phyloP scores from a whole-genome alignment of 1,139 yeast genomes.

The Lodderomyces parapsilosis region DNA sequence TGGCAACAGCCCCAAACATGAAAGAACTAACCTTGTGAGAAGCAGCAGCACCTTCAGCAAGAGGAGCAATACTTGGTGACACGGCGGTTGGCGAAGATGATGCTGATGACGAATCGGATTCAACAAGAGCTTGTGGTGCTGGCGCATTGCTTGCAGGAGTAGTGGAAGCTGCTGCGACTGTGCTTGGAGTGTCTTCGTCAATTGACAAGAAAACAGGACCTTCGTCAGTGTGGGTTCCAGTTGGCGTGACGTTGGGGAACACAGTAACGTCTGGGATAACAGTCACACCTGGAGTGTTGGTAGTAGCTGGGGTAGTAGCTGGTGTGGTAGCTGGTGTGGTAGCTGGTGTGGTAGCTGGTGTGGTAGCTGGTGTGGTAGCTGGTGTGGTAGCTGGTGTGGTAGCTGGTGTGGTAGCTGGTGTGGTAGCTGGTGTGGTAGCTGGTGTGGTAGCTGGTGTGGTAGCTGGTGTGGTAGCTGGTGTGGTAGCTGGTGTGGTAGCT shows the following conservation, averaged over 20 bases:
- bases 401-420: slow-evolving; percentile 9
- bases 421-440: slow-evolving; percentile 20
- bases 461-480: slow-evolving; percentile 5
- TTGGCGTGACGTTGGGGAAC: slow-evolving; percentile 9
- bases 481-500: slow-evolving; percentile 4
- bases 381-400: slow-evolving; percentile 8
- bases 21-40: neutral
- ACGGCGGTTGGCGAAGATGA: neutral
- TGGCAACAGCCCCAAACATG: slow-evolving; percentile 1
- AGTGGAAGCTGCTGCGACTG: slow-evolving; percentile 8
- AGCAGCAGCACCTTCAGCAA: slow-evolving; percentile 3
- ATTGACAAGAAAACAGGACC: neutral
- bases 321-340: slow-evolving; percentile 10
- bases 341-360: slow-evolving; percentile 17
- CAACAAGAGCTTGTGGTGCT: neutral
- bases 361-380: slow-evolving; percentile 14
- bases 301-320: slow-evolving; percentile 15
- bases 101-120: neutral
- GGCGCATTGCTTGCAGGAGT: neutral
- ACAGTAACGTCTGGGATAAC: neutral
- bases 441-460: slow-evolving; percentile 17
- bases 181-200: neutral
- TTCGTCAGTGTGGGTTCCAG: slow-evolving; percentile 3
- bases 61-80: neutral
- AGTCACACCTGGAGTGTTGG: slow-evolving; percentile 10